Percentiles rank a stretch among this genome's conserved stretches.
Conservation (phyloP, 1,139 yeast species). For the Yamadazyma friedrichii region DNA sequence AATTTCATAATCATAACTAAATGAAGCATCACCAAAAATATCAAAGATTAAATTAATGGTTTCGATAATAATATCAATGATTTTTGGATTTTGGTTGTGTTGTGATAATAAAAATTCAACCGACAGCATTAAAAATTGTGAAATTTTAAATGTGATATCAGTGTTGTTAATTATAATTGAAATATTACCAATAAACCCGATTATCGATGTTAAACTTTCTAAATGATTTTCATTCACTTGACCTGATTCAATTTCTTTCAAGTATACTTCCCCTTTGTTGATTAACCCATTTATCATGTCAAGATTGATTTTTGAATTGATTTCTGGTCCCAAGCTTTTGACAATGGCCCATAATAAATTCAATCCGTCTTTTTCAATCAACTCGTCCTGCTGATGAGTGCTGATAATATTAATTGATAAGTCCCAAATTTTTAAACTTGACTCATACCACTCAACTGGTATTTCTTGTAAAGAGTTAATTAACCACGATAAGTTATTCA, state of each 20-base stretch:
- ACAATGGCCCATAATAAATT: conserved; percentile 64
- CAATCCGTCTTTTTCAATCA: conserved; percentile 45
- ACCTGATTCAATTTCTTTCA: conserved; percentile 9
- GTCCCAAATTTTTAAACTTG: conserved; percentile 38
- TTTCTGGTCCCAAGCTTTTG: conserved; percentile 41
- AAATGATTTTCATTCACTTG: conserved; percentile 17
- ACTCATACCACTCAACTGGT: conserved; percentile 38
- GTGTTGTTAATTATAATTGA: conserved; percentile 50
- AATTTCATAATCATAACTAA: conserved; percentile 63
- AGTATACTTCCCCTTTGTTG: conserved; percentile 16
- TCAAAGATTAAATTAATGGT: conserved; percentile 69
- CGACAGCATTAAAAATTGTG: conserved; percentile 43
- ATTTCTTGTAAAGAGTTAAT: conserved; percentile 31
- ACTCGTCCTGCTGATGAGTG: conserved; percentile 19
- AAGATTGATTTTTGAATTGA: conserved; percentile 19
- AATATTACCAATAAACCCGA: conserved; percentile 56
- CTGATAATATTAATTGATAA: conserved; percentile 18
- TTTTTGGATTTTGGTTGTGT: conserved; percentile 18
- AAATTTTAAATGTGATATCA: conserved; percentile 44
- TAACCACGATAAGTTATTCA: conserved; percentile 71
- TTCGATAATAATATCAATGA: conserved; percentile 51
- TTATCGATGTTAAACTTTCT: conserved; percentile 28
- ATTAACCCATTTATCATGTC: conserved; percentile 28
- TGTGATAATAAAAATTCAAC: conserved; percentile 19
- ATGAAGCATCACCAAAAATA: conserved; percentile 73